These are phyloP conservation scores for Neocucurbitaria cava DNA, from an alignment of 2,329 filamentous ascomycete genomes.

Conservation along the genomic window DNA sequence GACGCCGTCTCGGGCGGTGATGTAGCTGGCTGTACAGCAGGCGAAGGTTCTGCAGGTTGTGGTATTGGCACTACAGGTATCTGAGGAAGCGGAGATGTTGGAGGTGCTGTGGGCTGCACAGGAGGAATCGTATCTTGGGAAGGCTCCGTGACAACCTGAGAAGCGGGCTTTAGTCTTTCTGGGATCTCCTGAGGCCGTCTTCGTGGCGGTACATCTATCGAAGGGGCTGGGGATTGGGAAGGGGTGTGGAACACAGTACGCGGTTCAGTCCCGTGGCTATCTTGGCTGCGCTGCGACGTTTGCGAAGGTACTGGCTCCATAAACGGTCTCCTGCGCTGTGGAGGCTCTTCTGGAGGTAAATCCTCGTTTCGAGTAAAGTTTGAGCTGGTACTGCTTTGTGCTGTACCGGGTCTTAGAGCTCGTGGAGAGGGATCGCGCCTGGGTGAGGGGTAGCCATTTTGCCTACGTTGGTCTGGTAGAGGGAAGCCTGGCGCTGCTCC, in stretches of 20 bases:
- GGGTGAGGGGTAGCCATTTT: slow-evolving; percentile 36
- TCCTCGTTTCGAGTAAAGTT: slow-evolving; percentile 40
- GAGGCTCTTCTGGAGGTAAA: slow-evolving; percentile 45
- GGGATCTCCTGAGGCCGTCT: slow-evolving; percentile 38
- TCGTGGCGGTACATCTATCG: slow-evolving; percentile 31
- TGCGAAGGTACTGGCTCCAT: slow-evolving; percentile 61
- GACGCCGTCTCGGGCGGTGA: slow-evolving; percentile 21
- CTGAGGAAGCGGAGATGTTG: slow-evolving; percentile 36
- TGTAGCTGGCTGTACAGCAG: slow-evolving; percentile 12
- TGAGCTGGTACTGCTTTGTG: slow-evolving; percentile 46
- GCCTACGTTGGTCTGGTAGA: slow-evolving; percentile 35
- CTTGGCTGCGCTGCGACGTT: slow-evolving; percentile 33
- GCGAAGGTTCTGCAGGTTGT: slow-evolving; percentile 48
- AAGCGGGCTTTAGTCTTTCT: slow-evolving; percentile 32
- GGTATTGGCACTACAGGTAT: slow-evolving; percentile 21
- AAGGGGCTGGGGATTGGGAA: slow-evolving; percentile 31
- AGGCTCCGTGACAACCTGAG: slow-evolving; percentile 12
- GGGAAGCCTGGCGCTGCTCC: slow-evolving; percentile 24
- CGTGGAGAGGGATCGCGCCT: slow-evolving; percentile 42
- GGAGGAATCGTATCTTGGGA: slow-evolving; percentile 12
- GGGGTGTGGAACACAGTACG: slow-evolving; percentile 33
- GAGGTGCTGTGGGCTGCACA: slow-evolving; percentile 29
- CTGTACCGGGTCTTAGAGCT: slow-evolving; percentile 42
- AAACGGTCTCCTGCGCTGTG: slow-evolving; percentile 70
- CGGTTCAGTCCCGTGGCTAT: slow-evolving; percentile 28